These are phyloP conservation scores for Talaromyces sp. DNA, from an alignment of 2,329 filamentous ascomycete species.

Conservation along the genomic window DNA sequence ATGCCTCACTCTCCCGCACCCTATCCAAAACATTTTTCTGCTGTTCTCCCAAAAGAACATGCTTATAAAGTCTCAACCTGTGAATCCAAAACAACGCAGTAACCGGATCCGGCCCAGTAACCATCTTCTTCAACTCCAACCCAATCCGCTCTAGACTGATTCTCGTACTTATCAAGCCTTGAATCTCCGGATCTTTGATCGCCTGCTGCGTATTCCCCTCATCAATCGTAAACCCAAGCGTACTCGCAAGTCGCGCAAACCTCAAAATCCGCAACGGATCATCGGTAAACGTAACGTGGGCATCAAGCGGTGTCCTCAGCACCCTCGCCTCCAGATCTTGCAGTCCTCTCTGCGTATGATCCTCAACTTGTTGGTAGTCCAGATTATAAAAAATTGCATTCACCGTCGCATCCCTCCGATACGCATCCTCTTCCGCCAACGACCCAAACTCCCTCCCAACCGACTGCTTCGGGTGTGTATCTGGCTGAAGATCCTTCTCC, in stretches of 20 bases:
- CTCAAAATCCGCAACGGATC: conserved; percentile 8
- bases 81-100: conserved; percentile 11
- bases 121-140: conserved; percentile 12
- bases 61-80: background rate
- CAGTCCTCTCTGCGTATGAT: conserved; percentile 3
- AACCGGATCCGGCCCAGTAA: conserved; percentile 1
- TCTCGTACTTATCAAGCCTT: background rate
- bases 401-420: conserved; percentile 6
- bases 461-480: no score
- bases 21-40: background rate
- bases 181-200: background rate
- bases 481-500: background rate
- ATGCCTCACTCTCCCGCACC: background rate
- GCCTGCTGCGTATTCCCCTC: conserved; percentile 3
- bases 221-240: conserved; percentile 9
- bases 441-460: background rate
- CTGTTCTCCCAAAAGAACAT: conserved; percentile 1
- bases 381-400: conserved; percentile 13
- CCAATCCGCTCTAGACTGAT: conserved; percentile 4
- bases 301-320: conserved; percentile 9
- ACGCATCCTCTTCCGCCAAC: conserved; percentile 3
- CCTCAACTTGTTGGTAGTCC: background rate
- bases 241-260: conserved; percentile 7
- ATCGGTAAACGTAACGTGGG: conserved; percentile 5
- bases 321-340: background rate